phyloP scores from a whole-genome alignment of 73 alveolate genomes.

The Tetrahymena malaccensis region DNA sequence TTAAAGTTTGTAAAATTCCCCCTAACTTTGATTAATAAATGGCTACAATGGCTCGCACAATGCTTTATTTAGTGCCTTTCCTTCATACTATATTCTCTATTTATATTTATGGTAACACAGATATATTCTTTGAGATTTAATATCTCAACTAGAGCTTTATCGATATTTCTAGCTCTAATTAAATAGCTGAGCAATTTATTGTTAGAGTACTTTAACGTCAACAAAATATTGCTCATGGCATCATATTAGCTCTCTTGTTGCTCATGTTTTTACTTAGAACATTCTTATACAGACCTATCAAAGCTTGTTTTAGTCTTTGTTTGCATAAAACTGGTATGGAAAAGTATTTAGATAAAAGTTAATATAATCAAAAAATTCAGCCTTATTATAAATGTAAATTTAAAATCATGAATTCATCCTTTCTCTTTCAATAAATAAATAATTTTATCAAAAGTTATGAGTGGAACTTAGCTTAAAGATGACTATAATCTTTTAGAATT shows the following conservation, averaged over 20 bases:
- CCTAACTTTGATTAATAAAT: slow-evolving; percentile 50
- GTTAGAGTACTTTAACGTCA: neutral
- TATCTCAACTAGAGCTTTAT: neutral
- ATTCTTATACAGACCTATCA: neutral
- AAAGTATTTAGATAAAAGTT: neutral
- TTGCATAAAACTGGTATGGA: neutral
- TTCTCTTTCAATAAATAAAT: neutral
- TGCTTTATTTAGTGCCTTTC: neutral
- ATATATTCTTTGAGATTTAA: neutral
- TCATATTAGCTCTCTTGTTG: neutral
- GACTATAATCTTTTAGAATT: neutral
- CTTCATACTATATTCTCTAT: neutral
- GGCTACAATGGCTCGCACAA: slow-evolving; percentile 28
- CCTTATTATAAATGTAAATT: neutral
- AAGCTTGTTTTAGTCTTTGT: neutral
- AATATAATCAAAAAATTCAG: neutral
- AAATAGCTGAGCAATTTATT: neutral
- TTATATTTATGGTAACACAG: neutral
- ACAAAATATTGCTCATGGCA: neutral
- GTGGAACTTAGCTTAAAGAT: neutral
- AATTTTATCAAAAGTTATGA: neutral
- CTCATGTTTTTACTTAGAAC: neutral
- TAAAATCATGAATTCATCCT: neutral
- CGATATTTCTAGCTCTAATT: neutral
- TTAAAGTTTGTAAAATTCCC: slow-evolving; percentile 38